A percentile compares a stretch with the other conserved stretches of the same genome.
These are phyloP conservation scores for Camellia granthamiana DNA, from an alignment of 148 eudicot species.

Conservation along the genomic window DNA sequence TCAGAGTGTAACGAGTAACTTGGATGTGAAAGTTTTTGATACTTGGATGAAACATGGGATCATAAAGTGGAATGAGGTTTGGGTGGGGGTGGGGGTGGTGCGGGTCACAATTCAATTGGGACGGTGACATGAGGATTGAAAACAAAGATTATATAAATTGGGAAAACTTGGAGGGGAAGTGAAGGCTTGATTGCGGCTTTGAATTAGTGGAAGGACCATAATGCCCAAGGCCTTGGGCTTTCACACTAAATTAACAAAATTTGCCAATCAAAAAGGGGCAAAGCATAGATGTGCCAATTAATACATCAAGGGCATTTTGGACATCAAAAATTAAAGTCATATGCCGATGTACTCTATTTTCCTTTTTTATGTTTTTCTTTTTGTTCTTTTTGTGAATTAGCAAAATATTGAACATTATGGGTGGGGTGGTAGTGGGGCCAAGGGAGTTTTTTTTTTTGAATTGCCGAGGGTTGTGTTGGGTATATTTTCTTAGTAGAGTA, in stretches of 20 bases:
- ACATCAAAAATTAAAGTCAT: neutral
- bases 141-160: neutral
- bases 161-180: constrained; percentile 5
- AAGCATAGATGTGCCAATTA: neutral
- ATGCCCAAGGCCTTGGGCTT: neutral
- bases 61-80: neutral
- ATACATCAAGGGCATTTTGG: neutral
- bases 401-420: no score
- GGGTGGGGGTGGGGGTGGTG: constrained; percentile 10
- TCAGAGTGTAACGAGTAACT: neutral
- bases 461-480: no score
- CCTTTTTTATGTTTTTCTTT: no score
- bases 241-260: neutral
- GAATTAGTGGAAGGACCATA: neutral
- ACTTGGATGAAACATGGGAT: neutral
- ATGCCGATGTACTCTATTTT: neutral
- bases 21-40: neutral
- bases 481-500: no score
- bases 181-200: neutral
- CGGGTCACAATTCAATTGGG: constrained; percentile 4
- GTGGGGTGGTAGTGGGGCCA: no score
- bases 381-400: no score
- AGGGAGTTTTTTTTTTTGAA: no score
- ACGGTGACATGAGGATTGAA: constrained; percentile 6
- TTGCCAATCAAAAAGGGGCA: neutral